Evolutionary conservation across 129 eudicot genomes (phyloP).

Genomic region (Artemisia tridentata): DNA sequence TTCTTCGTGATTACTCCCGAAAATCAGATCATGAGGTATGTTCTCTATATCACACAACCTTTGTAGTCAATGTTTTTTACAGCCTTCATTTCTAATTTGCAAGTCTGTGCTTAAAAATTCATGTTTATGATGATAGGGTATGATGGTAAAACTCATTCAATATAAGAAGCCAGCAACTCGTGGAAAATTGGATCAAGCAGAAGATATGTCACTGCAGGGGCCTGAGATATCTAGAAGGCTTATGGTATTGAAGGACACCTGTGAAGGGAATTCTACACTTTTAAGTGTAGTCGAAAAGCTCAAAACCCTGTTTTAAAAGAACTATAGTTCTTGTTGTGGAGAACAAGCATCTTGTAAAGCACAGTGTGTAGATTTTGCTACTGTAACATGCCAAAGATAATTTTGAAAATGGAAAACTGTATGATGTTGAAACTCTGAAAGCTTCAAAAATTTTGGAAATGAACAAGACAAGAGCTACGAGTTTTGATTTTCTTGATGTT

Average conservation of each 20-base stretch:
- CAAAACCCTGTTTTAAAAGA: slow-evolving; percentile 30
- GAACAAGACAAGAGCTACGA: not conserved
- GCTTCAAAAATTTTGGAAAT: slow-evolving; percentile 8
- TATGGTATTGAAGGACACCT: slow-evolving; percentile 49
- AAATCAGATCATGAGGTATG: slow-evolving; percentile 76
- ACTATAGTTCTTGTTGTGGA: slow-evolving; percentile 4
- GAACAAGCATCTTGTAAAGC: slow-evolving; percentile 3
- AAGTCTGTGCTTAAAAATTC: not conserved
- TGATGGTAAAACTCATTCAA: slow-evolving; percentile 62
- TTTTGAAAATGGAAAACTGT: not conserved
- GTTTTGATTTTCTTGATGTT: slow-evolving; percentile 2
- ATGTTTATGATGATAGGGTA: slow-evolving; percentile 42
- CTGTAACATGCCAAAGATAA: not conserved
- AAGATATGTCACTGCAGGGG: slow-evolving; percentile 14
- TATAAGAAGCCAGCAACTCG: slow-evolving; percentile 35
- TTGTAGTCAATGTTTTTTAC: not conserved
- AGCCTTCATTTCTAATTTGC: not conserved
- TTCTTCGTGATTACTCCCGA: slow-evolving; percentile 76
- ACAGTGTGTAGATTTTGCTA: slow-evolving; percentile 12
- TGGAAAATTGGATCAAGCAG: slow-evolving; percentile 15
- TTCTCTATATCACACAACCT: not conserved
- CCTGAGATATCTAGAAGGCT: slow-evolving; percentile 42
- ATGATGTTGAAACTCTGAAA: slow-evolving; percentile 12
- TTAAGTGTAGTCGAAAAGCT: slow-evolving; percentile 61
- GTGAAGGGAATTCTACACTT: slow-evolving; percentile 63